Conservation (phyloP, 2,329 filamentous ascomycete genomes). For the Emergomyces orientalis region DNA sequence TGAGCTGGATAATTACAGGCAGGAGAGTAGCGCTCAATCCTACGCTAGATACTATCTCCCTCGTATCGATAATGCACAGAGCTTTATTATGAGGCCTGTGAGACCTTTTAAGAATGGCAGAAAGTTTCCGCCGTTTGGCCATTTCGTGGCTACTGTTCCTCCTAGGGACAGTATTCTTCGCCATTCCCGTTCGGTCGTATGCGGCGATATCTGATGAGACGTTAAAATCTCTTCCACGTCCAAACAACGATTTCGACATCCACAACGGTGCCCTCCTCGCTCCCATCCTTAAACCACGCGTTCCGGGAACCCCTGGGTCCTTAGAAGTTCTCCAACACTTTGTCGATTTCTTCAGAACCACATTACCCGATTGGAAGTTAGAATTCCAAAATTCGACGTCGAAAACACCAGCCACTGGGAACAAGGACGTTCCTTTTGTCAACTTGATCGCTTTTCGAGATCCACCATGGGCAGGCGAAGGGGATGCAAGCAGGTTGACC, state of each 20-base stretch:
- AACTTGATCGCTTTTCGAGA: slow-evolving; percentile 83
- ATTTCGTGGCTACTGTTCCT: slow-evolving; percentile 13
- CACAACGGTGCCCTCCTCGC: slow-evolving; percentile 64
- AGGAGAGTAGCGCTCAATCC: not conserved
- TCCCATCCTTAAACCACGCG: slow-evolving; percentile 78
- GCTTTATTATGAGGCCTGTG: not conserved
- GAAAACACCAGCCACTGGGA: slow-evolving; percentile 65
- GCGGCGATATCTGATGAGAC: slow-evolving; percentile 62
- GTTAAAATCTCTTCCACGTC: slow-evolving; percentile 61
- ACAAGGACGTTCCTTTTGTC: slow-evolving; percentile 65
- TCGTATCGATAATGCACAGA: not conserved
- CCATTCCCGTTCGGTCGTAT: slow-evolving; percentile 39
- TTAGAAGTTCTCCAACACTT: slow-evolving; percentile 69
- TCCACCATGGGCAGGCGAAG: slow-evolving; percentile 66
- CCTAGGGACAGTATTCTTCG: slow-evolving; percentile 21
- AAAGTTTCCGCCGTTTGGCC: not conserved
- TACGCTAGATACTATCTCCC: no score
- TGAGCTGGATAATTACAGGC: not conserved
- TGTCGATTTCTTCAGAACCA: slow-evolving; percentile 63
- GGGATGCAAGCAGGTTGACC: slow-evolving; percentile 71
- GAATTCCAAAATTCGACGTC: slow-evolving; percentile 85
- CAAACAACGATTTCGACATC: slow-evolving; percentile 69
- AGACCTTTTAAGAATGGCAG: not conserved
- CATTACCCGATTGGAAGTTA: slow-evolving; percentile 70
- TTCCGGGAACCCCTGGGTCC: slow-evolving; percentile 76